Conservation (phyloP, 441 rosid species). For the Populus hybrid region DNA sequence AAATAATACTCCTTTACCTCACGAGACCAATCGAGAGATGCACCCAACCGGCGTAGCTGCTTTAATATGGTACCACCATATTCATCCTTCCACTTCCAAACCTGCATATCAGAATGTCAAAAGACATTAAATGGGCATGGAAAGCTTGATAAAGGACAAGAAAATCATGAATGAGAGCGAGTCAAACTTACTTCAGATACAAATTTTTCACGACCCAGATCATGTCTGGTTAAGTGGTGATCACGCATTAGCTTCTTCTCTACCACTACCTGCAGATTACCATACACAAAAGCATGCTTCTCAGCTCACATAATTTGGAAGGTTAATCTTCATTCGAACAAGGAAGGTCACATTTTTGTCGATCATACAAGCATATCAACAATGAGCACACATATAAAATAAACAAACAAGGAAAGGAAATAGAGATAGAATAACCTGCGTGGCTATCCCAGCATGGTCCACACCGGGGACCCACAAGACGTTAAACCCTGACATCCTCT, state of each 20-base stretch:
- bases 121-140: slow-evolving; percentile 10
- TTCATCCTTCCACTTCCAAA: slow-evolving; percentile 86
- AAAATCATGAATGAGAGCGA: not conserved
- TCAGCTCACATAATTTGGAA: not conserved
- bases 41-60: slow-evolving; percentile 74
- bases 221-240: slow-evolving; percentile 65
- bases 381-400: not conserved
- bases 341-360: not conserved
- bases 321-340: not conserved
- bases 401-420: slow-evolving; percentile 6
- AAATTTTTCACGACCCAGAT: slow-evolving; percentile 77
- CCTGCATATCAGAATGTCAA: slow-evolving; percentile 43
- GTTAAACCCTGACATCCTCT: slow-evolving; percentile 94
- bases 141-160: not conserved
- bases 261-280: slow-evolving; percentile 58
- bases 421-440: slow-evolving; percentile 47
- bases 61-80: slow-evolving; percentile 70
- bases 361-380: not conserved
- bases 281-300: not conserved
- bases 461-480: slow-evolving; percentile 92
- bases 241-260: slow-evolving; percentile 83
- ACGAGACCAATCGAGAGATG: slow-evolving; percentile 97
- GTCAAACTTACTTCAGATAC: slow-evolving; percentile 53
- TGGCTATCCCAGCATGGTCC: slow-evolving; percentile 98
- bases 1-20: slow-evolving; percentile 53